A percentile compares a stretch with the other conserved stretches of the same genome.
Evolutionary conservation across 2,329 filamentous ascomycete genomes (phyloP).

Genomic region (Trichoderma semiorbis): DNA sequence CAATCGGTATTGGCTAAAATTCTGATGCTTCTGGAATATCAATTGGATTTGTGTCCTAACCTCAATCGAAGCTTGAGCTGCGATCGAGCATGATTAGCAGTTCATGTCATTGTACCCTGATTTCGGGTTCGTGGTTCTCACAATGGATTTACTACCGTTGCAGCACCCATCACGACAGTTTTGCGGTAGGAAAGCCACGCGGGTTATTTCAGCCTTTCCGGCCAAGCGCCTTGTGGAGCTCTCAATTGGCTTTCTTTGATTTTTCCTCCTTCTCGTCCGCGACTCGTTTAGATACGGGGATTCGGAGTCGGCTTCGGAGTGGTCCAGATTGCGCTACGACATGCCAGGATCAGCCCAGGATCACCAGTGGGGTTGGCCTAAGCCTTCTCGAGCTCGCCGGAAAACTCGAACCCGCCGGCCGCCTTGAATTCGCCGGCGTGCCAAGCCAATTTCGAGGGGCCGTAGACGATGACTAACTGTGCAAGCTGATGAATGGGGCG

Average conservation of each 20-base stretch:
- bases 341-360: not conserved
- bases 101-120: not conserved
- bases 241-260: not conserved
- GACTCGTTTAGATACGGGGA: not conserved
- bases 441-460: not conserved
- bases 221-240: not conserved
- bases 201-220: not conserved
- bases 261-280: not conserved
- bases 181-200: not conserved
- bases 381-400: constrained; percentile 14
- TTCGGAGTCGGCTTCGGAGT: not conserved
- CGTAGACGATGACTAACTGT: not conserved
- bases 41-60: not conserved
- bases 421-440: not conserved
- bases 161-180: not conserved
- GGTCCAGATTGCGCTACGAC: not conserved
- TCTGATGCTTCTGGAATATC: not conserved
- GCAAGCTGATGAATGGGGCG: not conserved
- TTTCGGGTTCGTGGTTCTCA: not conserved
- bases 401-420: not conserved
- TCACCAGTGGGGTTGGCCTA: not conserved
- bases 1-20: not conserved
- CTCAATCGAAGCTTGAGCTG: not conserved
- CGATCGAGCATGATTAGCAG: not conserved
- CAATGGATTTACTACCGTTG: not conserved